Evolutionary conservation across 2,329 filamentous ascomycete species (phyloP), one percentile per base, ranked within the genome.

Genomic region (Fusarium duplospermum): DNA sequence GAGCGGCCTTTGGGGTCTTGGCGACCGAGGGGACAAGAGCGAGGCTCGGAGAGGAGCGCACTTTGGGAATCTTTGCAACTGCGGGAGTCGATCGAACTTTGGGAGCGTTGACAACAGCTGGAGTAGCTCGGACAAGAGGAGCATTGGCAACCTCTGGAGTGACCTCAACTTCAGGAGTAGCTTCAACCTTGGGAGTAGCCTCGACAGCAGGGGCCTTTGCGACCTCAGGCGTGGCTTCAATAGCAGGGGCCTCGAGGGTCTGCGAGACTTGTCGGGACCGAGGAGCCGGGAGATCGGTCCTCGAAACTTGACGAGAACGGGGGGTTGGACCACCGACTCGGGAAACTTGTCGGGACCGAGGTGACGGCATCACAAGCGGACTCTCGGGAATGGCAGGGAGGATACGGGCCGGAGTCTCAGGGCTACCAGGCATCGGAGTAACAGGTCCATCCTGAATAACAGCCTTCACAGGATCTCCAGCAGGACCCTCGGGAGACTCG

Each of bases 371-470:
- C 6, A 73, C 65, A 16, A 62, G 27, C 14, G 75, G 69, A 24
- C 72, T 68, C 57, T 77, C 75, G 1, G 63, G 72, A 5, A 77
- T 75, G 38, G 74, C 65, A 14, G 72, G 40, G 10, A 77, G 35
- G 31, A 69, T 64, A 7, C 58, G 62, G 18, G 64, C 63, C 11
- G 36, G 62, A 31, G 66, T 52, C 16, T 74, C 72, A 8, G 66
- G 57, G 9, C 70, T 73, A 2, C 33, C 45, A 16, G 65, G 42
- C 8, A 56, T 27, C 10, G 36, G 52, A 1, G 45, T 62, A 4
- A 36, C 45, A 13, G 67, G 65, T 8, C 18, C 29, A 40, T 72
- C 50, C 5, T 31, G 9, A 29, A 45, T 36, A 31, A n/a, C 22
- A n/a, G 45, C 16, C 20, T 74, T 71, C 8, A 72, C 70, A 2